Evolutionary conservation across 495 filamentous ascomycete species (phyloP).

Genomic region (Xylaria venustula): DNA sequence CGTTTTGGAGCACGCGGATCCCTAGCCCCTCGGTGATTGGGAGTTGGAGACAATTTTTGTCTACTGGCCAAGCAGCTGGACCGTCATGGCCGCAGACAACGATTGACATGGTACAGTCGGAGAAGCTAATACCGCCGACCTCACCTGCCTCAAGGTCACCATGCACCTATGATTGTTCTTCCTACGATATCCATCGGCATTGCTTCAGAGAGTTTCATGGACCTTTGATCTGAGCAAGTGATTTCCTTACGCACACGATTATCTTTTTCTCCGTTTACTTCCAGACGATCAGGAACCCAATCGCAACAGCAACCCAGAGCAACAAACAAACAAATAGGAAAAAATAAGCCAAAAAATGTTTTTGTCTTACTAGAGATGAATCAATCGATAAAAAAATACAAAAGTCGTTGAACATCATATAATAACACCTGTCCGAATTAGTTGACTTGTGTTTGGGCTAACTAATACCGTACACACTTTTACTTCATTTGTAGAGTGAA

Average conservation of each 20-base stretch:
- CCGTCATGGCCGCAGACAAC: background rate
- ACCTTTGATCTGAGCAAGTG: background rate
- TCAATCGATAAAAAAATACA: constrained; percentile 12
- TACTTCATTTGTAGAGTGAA: too few relatives aligned
- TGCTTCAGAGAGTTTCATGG: background rate
- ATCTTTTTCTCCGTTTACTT: background rate
- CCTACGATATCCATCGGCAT: background rate
- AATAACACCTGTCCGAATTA: background rate
- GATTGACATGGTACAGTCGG: background rate
- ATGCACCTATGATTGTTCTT: background rate
- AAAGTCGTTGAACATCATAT: constrained; percentile 3
- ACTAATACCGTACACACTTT: too few relatives aligned
- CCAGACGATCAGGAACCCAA: background rate
- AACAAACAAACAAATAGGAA: constrained; percentile 13
- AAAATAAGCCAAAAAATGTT: constrained; percentile 2
- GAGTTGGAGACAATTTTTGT: background rate
- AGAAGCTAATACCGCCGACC: background rate
- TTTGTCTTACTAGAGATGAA: constrained; percentile 16
- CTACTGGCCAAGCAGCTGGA: background rate
- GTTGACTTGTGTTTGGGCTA: background rate
- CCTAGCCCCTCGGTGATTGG: background rate
- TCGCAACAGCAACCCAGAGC: background rate
- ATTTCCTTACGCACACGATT: constrained; percentile 11
- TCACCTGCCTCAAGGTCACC: background rate
- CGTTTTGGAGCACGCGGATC: background rate